Percentiles rank a stretch among this genome's conserved stretches.
phyloP scores from a whole-genome alignment of 208 protist species.

The Zelonia costaricensis region DNA sequence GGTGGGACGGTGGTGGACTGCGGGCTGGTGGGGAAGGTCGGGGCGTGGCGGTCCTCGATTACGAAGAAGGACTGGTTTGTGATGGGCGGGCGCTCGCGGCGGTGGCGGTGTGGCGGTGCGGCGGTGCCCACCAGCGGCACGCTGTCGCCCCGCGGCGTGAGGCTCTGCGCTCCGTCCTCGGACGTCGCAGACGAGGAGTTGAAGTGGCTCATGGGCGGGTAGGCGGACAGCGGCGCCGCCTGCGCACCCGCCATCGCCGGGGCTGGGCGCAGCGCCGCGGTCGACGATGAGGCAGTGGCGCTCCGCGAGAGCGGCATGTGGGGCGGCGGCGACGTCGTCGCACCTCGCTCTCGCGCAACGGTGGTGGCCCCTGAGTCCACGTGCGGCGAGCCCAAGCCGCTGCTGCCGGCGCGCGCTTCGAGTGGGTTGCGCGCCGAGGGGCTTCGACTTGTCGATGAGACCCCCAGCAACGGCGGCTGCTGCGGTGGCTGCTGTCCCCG shows the following conservation, averaged over 20 bases:
- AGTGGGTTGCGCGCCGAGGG: constrained; percentile 5
- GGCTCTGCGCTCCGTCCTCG: constrained; percentile 4
- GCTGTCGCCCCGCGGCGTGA: constrained; percentile 11
- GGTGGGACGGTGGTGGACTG: constrained; percentile 1
- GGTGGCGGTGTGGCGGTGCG: constrained; percentile 6
- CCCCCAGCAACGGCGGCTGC: not conserved
- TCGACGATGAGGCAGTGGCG: not conserved
- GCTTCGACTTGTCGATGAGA: constrained; percentile 3
- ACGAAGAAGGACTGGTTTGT: constrained; percentile 57
- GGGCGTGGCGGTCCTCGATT: constrained; percentile 38
- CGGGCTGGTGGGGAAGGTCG: constrained; percentile 1
- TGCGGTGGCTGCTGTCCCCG: too few relatives aligned
- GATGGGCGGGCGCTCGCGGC: constrained; percentile 24
- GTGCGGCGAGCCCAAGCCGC: too few relatives aligned
- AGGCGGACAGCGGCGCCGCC: not conserved
- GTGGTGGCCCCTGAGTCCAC: not conserved
- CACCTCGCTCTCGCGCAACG: not conserved
- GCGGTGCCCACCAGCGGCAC: constrained; percentile 15
- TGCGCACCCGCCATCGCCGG: not conserved
- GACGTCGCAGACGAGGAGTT: constrained; percentile 2
- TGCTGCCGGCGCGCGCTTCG: not conserved
- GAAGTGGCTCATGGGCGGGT: not conserved
- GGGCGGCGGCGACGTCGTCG: not conserved
- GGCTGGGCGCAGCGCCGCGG: not conserved
- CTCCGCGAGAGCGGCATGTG: not conserved